A percentile compares a stretch with the other conserved stretches of the same genome.
Conservation (phyloP, 2,329 filamentous ascomycete species). For the Aspergillus phoenicis region DNA sequence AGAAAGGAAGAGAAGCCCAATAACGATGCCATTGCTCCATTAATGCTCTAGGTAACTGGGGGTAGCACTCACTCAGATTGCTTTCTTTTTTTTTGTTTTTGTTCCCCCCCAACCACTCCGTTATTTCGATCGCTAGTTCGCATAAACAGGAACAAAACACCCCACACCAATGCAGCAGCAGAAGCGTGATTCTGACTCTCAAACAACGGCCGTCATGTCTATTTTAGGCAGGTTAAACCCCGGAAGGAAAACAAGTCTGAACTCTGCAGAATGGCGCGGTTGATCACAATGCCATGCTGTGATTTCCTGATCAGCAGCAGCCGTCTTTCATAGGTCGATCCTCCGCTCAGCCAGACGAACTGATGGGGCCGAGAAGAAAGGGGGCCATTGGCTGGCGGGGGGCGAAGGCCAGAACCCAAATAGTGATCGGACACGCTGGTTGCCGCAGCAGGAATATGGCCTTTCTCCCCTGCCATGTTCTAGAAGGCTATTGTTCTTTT, state of each 20-base stretch:
- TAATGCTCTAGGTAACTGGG: background rate
- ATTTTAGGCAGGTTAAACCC: slow-evolving; percentile 11
- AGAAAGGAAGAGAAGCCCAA: background rate
- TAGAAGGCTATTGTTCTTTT: slow-evolving; percentile 9
- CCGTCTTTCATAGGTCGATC: slow-evolving; percentile 16
- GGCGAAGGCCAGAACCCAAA: background rate
- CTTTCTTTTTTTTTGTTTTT: too few species aligned
- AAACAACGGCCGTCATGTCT: slow-evolving; percentile 16
- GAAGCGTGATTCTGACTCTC: background rate
- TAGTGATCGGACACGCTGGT: slow-evolving; percentile 1
- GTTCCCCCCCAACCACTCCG: background rate
- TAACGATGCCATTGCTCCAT: background rate
- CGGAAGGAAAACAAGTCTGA: slow-evolving; percentile 3
- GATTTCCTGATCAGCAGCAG: background rate
- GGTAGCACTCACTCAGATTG: background rate
- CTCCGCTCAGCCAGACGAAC: slow-evolving; percentile 15
- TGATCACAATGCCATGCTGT: background rate
- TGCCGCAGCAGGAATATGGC: slow-evolving; percentile 6
- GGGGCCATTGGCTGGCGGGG: background rate
- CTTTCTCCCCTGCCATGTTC: slow-evolving; percentile 7
- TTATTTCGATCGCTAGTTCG: background rate
- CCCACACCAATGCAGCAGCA: background rate
- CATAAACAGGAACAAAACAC: background rate
- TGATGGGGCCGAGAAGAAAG: slow-evolving; percentile 8
- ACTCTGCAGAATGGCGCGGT: background rate